A percentile compares a stretch with the other conserved stretches of the same genome.
These are phyloP conservation scores for Trichosporon asahii DNA, from an alignment of 1,284 basidiomycete genomes.

Conservation along the genomic window DNA sequence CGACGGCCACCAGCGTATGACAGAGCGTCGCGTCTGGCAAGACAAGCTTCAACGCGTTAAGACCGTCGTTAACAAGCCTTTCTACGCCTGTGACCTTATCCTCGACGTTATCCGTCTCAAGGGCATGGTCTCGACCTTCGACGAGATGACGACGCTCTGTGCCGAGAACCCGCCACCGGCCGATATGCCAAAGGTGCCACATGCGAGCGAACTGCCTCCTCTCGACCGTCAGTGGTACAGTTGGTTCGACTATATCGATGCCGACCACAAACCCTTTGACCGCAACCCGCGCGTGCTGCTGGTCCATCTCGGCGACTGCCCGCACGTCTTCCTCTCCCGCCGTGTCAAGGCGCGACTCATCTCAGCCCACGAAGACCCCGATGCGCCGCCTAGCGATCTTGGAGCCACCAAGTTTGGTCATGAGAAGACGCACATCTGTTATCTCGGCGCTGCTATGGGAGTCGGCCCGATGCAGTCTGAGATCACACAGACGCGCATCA, in stretches of 20 bases:
- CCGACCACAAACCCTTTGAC: conserved; percentile 62
- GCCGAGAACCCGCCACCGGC: neutral
- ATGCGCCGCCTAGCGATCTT: conserved; percentile 26
- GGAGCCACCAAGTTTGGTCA: conserved; percentile 76
- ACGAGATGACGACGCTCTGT: conserved; percentile 53
- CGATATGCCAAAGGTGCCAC: conserved; percentile 15
- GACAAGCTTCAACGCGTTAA: conserved; percentile 43
- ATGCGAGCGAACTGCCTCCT: conserved; percentile 32
- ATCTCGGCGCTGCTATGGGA: conserved; percentile 65
- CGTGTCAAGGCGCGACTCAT: conserved; percentile 47
- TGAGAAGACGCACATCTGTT: conserved; percentile 80
- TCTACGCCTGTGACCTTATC: conserved; percentile 87
- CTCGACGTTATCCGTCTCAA: conserved; percentile 75
- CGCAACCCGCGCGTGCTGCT: conserved; percentile 64
- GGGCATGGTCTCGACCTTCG: conserved; percentile 72
- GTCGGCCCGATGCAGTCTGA: conserved; percentile 67
- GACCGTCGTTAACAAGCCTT: conserved; percentile 65
- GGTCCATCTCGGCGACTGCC: conserved; percentile 70
- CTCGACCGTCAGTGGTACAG: conserved; percentile 66
- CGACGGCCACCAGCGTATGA: conserved; percentile 89
- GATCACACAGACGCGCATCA: conserved; percentile 59
- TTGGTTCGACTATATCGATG: conserved; percentile 77
- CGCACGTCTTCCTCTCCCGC: conserved; percentile 79
- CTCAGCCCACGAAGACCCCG: neutral
- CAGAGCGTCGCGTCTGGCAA: conserved; percentile 58